Conservation (phyloP, 108 stramenopile species). For the Skeletonema marinoi region DNA sequence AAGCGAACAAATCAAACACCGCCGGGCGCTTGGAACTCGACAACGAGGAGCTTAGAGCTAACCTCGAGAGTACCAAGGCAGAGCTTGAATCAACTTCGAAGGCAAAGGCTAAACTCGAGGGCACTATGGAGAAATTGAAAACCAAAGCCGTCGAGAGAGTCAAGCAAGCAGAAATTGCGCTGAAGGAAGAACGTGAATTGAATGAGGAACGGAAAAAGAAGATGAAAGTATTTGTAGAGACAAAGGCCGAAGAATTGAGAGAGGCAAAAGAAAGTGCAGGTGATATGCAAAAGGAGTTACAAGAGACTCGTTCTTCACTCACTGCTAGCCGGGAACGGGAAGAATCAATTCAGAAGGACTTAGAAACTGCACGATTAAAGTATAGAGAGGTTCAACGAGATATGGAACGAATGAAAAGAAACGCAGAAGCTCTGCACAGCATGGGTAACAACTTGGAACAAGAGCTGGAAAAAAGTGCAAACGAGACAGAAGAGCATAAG, state of each 20-base stretch:
- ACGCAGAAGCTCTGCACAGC: conserved; percentile 75
- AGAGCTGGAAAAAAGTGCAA: conserved; percentile 71
- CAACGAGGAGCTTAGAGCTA: conserved; percentile 49
- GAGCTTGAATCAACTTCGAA: conserved; percentile 45
- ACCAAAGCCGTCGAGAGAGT: conserved; percentile 56
- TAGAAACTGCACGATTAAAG: conserved; percentile 74
- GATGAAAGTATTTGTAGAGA: conserved; percentile 86
- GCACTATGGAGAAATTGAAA: conserved; percentile 65
- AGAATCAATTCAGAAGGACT: conserved; percentile 55
- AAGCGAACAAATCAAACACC: conserved; percentile 61
- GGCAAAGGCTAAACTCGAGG: conserved; percentile 61
- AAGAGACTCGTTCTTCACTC: conserved; percentile 64
- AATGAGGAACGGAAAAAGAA: conserved; percentile 85
- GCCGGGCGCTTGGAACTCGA: conserved; percentile 70
- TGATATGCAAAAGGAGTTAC: conserved; percentile 66
- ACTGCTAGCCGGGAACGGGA: conserved; percentile 67
- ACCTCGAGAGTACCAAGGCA: conserved; percentile 43
- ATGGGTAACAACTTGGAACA: conserved; percentile 75
- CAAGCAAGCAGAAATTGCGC: conserved; percentile 65
- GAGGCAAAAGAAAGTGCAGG: conserved; percentile 68
- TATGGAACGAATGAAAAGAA: conserved; percentile 73
- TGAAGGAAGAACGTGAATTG: conserved; percentile 70
- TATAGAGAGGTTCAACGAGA: conserved; percentile 84
- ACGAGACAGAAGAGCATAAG: conserved; percentile 86
- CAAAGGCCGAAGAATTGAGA: conserved; percentile 82